These are phyloP conservation scores for Erigeron philadelphicus DNA, from an alignment of 140 eudicot species.

Conservation along the genomic window DNA sequence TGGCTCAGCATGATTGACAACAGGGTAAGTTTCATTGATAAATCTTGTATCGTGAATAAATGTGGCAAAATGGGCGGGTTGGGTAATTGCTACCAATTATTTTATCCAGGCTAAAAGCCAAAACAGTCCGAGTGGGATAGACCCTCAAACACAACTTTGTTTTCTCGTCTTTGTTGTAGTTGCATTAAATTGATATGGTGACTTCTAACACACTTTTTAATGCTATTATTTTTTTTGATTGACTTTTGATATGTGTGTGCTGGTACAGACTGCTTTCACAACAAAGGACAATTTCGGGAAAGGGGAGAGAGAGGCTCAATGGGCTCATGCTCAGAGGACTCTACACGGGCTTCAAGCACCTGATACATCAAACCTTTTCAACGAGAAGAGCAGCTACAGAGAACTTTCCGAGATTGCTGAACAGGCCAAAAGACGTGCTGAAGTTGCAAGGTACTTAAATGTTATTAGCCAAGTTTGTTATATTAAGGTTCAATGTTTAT, in stretches of 20 bases:
- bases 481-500: neutral
- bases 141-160: no score
- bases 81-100: no score
- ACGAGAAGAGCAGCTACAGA: slow-evolving; percentile 83
- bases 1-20: slow-evolving; percentile 78
- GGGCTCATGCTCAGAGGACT: slow-evolving; percentile 97
- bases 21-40: slow-evolving; percentile 47
- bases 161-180: no score
- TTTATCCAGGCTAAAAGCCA: no score
- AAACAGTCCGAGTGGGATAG: no score
- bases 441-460: slow-evolving; percentile 74
- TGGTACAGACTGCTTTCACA: slow-evolving; percentile 78
- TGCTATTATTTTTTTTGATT: no score
- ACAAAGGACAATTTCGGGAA: slow-evolving; percentile 87
- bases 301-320: slow-evolving; percentile 96
- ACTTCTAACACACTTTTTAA: no score
- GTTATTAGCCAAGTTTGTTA: slow-evolving; percentile 2
- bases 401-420: slow-evolving; percentile 95
- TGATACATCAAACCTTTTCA: slow-evolving; percentile 54
- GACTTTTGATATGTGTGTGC: neutral
- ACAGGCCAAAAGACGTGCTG: slow-evolving; percentile 95
- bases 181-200: no score
- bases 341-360: slow-evolving; percentile 95
- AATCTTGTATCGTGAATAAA: neutral
- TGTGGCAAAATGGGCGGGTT: no score